A percentile compares a stretch with the other conserved stretches of the same genome.
phyloP scores from a whole-genome alignment of 257 asterid species.

The Cynanchum wilfordii region DNA sequence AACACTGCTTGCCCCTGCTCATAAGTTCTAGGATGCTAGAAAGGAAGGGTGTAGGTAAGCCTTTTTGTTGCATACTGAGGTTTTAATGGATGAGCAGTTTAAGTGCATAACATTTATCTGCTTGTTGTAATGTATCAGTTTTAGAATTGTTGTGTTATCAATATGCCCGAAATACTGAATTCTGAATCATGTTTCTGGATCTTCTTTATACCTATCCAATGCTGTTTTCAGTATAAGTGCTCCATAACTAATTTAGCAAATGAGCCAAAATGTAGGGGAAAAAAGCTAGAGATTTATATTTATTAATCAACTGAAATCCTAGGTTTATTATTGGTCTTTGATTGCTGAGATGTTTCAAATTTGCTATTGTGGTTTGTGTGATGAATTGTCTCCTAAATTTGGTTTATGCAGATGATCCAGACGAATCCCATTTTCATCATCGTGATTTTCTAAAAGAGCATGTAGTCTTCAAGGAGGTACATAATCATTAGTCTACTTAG shows the following conservation, averaged over 20 bases:
- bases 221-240: neutral
- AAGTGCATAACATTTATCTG: neutral
- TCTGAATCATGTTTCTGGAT: neutral
- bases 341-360: neutral
- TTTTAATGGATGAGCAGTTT: neutral
- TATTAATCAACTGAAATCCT: neutral
- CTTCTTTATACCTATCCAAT: neutral
- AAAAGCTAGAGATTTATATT: neutral
- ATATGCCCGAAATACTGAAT: neutral
- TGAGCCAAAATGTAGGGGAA: neutral
- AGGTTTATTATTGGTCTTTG: neutral
- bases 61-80: neutral
- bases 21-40: neutral
- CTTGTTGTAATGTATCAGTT: neutral
- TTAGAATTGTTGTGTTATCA: neutral
- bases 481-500: neutral
- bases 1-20: neutral
- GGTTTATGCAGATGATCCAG: slow-evolving; percentile 76
- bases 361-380: slow-evolving; percentile 19
- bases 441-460: slow-evolving; percentile 81
- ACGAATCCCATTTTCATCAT: slow-evolving; percentile 59
- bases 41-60: neutral
- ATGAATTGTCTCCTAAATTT: slow-evolving; percentile 19
- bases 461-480: slow-evolving; percentile 90
- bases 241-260: neutral